Evolutionary conservation across 768 basidiomycete species (phyloP), one percentile per base, ranked within the genome.

Genomic region (Rhodotorula diobovata): DNA sequence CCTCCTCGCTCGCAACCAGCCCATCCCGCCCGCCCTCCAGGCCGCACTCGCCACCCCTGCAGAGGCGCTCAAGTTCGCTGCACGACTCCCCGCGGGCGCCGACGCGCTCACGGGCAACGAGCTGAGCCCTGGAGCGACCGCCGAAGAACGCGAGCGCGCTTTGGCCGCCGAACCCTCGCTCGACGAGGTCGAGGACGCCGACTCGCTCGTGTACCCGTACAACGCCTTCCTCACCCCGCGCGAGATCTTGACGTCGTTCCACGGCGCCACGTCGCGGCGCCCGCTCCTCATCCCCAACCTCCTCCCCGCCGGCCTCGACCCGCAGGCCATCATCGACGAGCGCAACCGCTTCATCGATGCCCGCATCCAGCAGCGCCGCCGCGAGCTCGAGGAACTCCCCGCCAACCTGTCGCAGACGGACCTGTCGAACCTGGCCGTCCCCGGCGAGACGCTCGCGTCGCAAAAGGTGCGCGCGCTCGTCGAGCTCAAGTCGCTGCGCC

Each of bases 261-360:
- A 37, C 32, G 84, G 25, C 87, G 88, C 61, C 83, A 6, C 35
- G 23, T 28, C 25, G 10, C 46, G 23, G 32, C 34, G 61, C 15
- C 48, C 65, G 7, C 85, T 92, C 34, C 82, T 97, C 54, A 84
- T 98, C 30, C 96, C 96, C 1, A 90, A 90, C 14, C 82, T 97
- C 71, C 90, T 91, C 87, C 95, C 96, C 0, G 82, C 85, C 18
- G 95, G 95, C 25, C 86, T 99, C 41, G 96, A 99, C 79, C 90
- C 94, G 8, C 89, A 94, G 76, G 87, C 91, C 74, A 85, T 97
- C 70, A 84, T 93, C 77, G 89, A 91, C 73, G 96, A 99, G 81
- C 87, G 95, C 12, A 91, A 95, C 74, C 86, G 91, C 18, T 94
- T 87, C 80, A 87, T 98, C 66, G 91, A 96, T 77, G 89, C 90